Conservation (phyloP, 2,329 filamentous ascomycete species). For the Penicillium sp. region DNA sequence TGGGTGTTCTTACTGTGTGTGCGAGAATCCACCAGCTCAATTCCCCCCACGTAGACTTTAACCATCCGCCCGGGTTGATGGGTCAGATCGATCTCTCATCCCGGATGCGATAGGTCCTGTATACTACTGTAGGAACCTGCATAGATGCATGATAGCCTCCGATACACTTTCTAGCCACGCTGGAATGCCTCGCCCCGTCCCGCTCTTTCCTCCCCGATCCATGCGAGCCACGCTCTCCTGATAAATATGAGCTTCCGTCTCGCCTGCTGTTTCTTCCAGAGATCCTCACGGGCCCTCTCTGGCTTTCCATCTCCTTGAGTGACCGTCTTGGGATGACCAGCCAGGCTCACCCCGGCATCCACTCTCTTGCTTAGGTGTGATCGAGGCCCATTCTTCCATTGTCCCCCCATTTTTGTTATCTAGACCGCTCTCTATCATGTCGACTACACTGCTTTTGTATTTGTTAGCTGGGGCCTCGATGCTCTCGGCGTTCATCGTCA, state of each 20-base stretch:
- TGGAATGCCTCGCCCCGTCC: constrained; percentile 17
- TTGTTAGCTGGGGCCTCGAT: constrained; percentile 27
- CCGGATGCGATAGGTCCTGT: constrained; percentile 18
- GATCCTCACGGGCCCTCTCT: background rate
- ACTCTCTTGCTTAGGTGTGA: background rate
- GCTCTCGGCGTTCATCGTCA: constrained; percentile 25
- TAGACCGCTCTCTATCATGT: constrained; percentile 15
- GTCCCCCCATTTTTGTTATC: constrained; percentile 5
- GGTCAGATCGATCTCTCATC: constrained; percentile 16
- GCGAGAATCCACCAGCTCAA: constrained; percentile 2
- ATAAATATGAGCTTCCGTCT: constrained; percentile 20
- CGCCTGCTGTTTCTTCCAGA: background rate
- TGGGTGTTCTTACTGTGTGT: constrained; percentile 1
- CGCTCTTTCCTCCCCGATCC: constrained; percentile 4
- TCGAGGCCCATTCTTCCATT: constrained; percentile 2
- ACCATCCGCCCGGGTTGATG: constrained; percentile 18
- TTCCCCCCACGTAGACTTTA: constrained; percentile 14
- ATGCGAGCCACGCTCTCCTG: constrained; percentile 9
- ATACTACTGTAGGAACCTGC: background rate
- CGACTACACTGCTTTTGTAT: constrained; percentile 18
- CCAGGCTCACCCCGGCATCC: background rate
- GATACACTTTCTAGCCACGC: constrained; percentile 20
- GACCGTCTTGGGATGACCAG: background rate
- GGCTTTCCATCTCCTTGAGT: too few relatives aligned
- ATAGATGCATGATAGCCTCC: background rate